Conservation (phyloP, 768 basidiomycete genomes). For the Agrocybe chaxingu region DNA sequence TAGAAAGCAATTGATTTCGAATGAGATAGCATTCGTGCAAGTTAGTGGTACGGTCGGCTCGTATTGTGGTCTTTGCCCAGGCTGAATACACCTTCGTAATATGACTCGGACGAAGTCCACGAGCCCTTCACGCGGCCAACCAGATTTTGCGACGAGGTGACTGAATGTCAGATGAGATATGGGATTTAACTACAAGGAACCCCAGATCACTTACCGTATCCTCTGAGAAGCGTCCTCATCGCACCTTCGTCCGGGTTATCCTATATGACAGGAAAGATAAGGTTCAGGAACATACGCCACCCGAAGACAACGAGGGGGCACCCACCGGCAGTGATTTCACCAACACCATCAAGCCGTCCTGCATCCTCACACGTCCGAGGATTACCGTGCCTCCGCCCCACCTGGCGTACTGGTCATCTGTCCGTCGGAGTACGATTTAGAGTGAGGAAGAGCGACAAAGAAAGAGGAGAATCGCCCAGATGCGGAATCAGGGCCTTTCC, state of each 20-base stretch:
- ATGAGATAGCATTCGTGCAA: too few relatives aligned
- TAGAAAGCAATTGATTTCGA: too few relatives aligned
- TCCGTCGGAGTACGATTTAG: slow-evolving; percentile 26
- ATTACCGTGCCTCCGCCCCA: slow-evolving; percentile 55
- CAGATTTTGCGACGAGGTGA: slow-evolving; percentile 48
- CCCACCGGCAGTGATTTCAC: slow-evolving; percentile 17
- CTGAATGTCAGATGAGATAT: slow-evolving; percentile 21
- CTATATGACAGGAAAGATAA: background rate
- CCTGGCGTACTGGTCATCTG: slow-evolving; percentile 42
- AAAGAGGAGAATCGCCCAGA: background rate
- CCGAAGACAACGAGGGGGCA: background rate
- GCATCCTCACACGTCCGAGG: slow-evolving; percentile 53
- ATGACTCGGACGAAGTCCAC: slow-evolving; percentile 30
- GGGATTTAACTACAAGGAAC: slow-evolving; percentile 2
- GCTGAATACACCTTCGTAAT: slow-evolving; percentile 54
- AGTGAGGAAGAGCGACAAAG: background rate
- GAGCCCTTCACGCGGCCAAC: slow-evolving; percentile 44
- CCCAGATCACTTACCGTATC: slow-evolving; percentile 37
- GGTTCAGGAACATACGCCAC: background rate
- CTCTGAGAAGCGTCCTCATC: slow-evolving; percentile 33
- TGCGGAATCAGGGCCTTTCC: slow-evolving; percentile 38
- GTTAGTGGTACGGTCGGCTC: background rate
- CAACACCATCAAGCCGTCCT: slow-evolving; percentile 58
- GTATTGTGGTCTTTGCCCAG: slow-evolving; percentile 35
- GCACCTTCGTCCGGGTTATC: background rate